These are phyloP conservation scores for Neospermospora avenae DNA, from an alignment of 2,329 filamentous ascomycete species.

Conservation along the genomic window DNA sequence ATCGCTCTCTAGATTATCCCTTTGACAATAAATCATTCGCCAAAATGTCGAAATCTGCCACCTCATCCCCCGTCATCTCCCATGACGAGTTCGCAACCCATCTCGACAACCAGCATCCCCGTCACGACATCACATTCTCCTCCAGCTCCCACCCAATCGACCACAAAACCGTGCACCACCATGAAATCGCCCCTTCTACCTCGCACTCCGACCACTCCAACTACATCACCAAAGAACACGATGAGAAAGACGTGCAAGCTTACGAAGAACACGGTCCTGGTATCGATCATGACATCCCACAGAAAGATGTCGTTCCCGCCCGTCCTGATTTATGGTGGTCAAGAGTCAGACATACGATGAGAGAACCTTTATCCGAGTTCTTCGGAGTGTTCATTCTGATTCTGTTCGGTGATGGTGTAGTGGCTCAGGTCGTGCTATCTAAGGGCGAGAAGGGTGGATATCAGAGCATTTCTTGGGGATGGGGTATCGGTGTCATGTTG, in stretches of 20 bases:
- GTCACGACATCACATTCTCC: too few relatives aligned
- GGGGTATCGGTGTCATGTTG: slow-evolving; percentile 64
- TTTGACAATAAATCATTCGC: neutral
- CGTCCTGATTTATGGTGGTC: slow-evolving; percentile 28
- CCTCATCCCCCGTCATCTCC: slow-evolving; percentile 11
- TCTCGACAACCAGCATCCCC: slow-evolving; percentile 2
- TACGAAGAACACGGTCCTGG: slow-evolving; percentile 35
- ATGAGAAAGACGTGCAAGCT: slow-evolving; percentile 4
- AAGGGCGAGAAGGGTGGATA: slow-evolving; percentile 25
- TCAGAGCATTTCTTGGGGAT: slow-evolving; percentile 34
- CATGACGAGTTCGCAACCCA: slow-evolving; percentile 18
- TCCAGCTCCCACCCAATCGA: too few relatives aligned
- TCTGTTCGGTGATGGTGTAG: slow-evolving; percentile 65
- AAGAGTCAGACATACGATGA: slow-evolving; percentile 19
- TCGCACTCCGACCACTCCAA: neutral
- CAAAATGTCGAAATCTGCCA: neutral
- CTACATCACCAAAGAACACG: slow-evolving; percentile 5
- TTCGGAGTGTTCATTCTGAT: slow-evolving; percentile 66
- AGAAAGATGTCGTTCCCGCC: slow-evolving; percentile 29
- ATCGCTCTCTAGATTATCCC: neutral
- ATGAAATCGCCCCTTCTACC: too few relatives aligned
- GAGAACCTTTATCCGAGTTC: slow-evolving; percentile 57
- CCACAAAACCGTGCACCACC: too few relatives aligned
- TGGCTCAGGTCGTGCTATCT: slow-evolving; percentile 63
- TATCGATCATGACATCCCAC: slow-evolving; percentile 35